Conservation (phyloP, 208 protist genomes). For the Leishmania braziliensis region DNA sequence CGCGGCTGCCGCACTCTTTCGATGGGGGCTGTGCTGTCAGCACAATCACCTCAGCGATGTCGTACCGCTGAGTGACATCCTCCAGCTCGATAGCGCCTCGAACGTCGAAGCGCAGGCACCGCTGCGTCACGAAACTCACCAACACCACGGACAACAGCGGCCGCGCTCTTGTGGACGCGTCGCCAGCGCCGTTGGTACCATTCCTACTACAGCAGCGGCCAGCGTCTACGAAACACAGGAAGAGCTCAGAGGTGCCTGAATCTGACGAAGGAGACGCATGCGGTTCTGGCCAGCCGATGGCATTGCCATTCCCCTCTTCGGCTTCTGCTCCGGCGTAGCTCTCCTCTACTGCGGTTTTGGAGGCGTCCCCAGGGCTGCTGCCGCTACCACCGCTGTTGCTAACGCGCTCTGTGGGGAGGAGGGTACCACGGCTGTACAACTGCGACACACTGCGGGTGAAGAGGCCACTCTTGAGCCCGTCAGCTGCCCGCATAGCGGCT, state of each 20-base stretch:
- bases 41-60: slow-evolving; percentile 79
- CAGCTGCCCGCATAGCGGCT: slow-evolving; percentile 75
- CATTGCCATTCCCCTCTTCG: slow-evolving; percentile 24
- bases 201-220: background rate
- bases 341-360: slow-evolving; percentile 7
- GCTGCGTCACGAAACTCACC: slow-evolving; percentile 80
- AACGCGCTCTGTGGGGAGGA: slow-evolving; percentile 77
- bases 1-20: background rate
- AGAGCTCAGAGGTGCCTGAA: slow-evolving; percentile 59
- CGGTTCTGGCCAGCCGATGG: background rate
- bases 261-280: background rate
- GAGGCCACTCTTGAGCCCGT: slow-evolving; percentile 62
- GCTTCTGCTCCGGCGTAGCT: slow-evolving; percentile 18
- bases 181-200: background rate
- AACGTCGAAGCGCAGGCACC: slow-evolving; percentile 32
- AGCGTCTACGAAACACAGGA: slow-evolving; percentile 61
- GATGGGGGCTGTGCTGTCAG: slow-evolving; percentile 15
- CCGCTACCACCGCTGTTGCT: slow-evolving; percentile 31
- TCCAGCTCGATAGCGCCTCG: slow-evolving; percentile 53
- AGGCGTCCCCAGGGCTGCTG: background rate
- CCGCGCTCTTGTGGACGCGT: background rate
- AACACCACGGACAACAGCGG: slow-evolving; percentile 44
- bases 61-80: slow-evolving; percentile 70
- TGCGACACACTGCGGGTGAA: slow-evolving; percentile 77
- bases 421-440: slow-evolving; percentile 80